Conservation (phyloP, 2,329 filamentous ascomycete genomes). For the Fusarium annulatum region DNA sequence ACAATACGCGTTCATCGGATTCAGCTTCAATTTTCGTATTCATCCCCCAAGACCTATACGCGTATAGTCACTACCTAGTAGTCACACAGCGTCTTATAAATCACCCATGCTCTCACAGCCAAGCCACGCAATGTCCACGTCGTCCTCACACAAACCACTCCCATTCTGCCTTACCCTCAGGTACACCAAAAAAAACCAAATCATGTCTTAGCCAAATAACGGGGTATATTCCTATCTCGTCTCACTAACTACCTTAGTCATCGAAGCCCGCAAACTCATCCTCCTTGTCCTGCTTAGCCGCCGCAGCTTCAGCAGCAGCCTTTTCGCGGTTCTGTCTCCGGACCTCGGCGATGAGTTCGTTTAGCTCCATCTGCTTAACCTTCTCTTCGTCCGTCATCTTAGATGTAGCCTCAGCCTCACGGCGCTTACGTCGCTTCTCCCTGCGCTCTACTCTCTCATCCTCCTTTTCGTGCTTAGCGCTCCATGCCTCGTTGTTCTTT, state of each 20-base stretch:
- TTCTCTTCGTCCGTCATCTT: conserved; percentile 79
- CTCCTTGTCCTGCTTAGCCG: conserved; percentile 52
- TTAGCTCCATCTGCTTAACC: conserved; percentile 69
- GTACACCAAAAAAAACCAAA: not conserved
- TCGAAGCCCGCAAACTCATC: conserved; percentile 72
- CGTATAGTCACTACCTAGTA: conserved; percentile 15
- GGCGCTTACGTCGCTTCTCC: conserved; percentile 72
- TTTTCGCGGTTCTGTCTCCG: conserved; percentile 65
- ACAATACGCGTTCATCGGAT: conserved; percentile 35
- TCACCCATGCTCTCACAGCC: not conserved
- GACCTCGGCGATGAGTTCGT: conserved; percentile 73
- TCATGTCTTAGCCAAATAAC: not conserved
- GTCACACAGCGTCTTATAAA: not conserved
- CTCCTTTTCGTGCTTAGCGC: conserved; percentile 74
- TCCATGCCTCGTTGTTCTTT: conserved; percentile 77
- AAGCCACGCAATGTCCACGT: conserved; percentile 1
- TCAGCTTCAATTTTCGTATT: conserved; percentile 33
- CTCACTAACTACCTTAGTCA: conserved; percentile 48
- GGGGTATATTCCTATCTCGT: conserved; percentile 51
- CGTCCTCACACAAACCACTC: not conserved
- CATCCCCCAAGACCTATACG: conserved; percentile 9
- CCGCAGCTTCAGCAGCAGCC: conserved; percentile 38
- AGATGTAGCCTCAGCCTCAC: conserved; percentile 70
- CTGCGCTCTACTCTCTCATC: conserved; percentile 70
- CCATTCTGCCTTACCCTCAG: conserved; percentile 3